Conservation (phyloP, 176 grass and related monocot genomes). For the Oropetium thomaeum region DNA sequence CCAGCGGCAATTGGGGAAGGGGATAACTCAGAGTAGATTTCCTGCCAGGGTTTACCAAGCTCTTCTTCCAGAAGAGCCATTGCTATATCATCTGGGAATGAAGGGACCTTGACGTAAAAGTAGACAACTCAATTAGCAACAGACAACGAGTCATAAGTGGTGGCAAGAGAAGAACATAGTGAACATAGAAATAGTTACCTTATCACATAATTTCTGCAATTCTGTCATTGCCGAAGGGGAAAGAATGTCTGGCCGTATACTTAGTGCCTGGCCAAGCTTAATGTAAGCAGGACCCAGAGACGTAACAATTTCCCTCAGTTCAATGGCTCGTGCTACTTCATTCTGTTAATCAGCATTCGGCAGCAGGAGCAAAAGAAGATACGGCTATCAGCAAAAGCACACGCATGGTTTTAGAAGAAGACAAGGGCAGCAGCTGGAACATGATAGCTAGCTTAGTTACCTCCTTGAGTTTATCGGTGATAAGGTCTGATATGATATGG, state of each 20-base stretch:
- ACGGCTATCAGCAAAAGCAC: not conserved
- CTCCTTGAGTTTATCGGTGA: slow-evolving; percentile 86
- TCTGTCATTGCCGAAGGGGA: slow-evolving; percentile 94
- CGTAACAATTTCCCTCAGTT: slow-evolving; percentile 93
- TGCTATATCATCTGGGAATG: slow-evolving; percentile 88
- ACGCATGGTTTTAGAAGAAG: not conserved
- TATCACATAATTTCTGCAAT: slow-evolving; percentile 93
- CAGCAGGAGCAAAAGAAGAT: not conserved
- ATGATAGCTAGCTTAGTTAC: slow-evolving; percentile 30
- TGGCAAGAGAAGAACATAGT: not conserved
- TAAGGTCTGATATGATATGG: slow-evolving; percentile 68
- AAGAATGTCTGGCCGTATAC: slow-evolving; percentile 91
- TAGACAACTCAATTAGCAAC: slow-evolving; percentile 21
- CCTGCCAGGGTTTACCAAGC: slow-evolving; percentile 83
- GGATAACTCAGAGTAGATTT: slow-evolving; percentile 84
- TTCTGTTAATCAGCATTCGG: slow-evolving; percentile 38
- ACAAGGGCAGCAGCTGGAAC: not conserved
- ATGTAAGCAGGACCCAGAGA: slow-evolving; percentile 95
- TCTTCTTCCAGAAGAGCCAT: slow-evolving; percentile 94
- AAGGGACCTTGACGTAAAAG: slow-evolving; percentile 58
- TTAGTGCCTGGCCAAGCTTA: slow-evolving; percentile 89
- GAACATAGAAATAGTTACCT: slow-evolving; percentile 33
- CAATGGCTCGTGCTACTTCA: slow-evolving; percentile 82
- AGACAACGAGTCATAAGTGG: not conserved
- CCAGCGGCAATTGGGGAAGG: slow-evolving; percentile 93